These are phyloP conservation scores for Rhipidocladum racemiflorum DNA, from an alignment of 176 grass and related monocot genomes.

Conservation along the genomic window DNA sequence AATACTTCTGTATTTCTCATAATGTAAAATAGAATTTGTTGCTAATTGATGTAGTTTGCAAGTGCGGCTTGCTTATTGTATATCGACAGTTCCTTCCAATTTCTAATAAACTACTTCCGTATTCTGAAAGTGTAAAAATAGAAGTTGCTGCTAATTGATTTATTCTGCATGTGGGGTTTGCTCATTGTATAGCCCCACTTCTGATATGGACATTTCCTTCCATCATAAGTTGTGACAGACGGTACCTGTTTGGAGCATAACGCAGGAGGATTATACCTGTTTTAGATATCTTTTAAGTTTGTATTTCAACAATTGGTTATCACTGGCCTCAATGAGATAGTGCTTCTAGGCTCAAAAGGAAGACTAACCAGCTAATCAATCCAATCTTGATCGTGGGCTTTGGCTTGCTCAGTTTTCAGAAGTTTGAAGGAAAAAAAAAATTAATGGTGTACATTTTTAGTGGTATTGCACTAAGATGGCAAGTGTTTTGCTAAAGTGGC, in stretches of 20 bases:
- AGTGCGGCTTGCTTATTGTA: neutral
- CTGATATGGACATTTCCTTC: neutral
- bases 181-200: constrained; percentile 2
- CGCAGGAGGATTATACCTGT: neutral
- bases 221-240: neutral
- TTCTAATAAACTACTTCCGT: neutral
- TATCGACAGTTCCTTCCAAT: neutral
- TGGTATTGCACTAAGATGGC: neutral
- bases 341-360: neutral
- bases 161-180: neutral
- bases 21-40: neutral
- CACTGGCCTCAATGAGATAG: no score
- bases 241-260: neutral
- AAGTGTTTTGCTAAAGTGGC: neutral
- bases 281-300: constrained; percentile 3
- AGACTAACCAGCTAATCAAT: neutral
- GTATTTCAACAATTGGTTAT: neutral
- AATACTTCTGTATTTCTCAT: neutral
- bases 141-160: neutral
- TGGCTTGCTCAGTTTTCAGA: neutral
- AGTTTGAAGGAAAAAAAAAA: neutral
- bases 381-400: neutral
- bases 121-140: neutral
- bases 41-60: neutral
- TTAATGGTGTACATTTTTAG: neutral